Evolutionary conservation across 441 rosid species (phyloP).

Genomic region (Manihot esculenta): DNA sequence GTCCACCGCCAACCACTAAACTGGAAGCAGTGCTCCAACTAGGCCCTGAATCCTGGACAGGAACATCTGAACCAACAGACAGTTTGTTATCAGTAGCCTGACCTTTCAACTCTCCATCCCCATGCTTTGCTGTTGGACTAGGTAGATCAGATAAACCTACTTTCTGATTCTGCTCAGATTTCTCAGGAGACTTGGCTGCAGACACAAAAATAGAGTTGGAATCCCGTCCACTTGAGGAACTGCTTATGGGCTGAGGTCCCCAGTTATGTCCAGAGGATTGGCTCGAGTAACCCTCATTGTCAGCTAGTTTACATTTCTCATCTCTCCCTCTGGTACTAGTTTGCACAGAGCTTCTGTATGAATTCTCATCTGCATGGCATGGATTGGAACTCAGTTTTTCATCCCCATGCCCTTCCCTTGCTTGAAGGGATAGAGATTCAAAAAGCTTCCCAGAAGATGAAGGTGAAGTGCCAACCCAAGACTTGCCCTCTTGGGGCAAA

Average conservation of each 20-base stretch:
- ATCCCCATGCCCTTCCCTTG: slow-evolving; percentile 24
- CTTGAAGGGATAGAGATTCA: slow-evolving; percentile 35
- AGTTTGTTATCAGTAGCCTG: slow-evolving; percentile 52
- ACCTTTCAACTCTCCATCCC: slow-evolving; percentile 40
- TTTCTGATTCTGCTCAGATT: slow-evolving; percentile 41
- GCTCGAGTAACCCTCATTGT: slow-evolving; percentile 40
- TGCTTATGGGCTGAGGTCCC: slow-evolving; percentile 45
- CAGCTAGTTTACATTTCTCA: slow-evolving; percentile 49
- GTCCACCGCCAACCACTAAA: slow-evolving; percentile 54
- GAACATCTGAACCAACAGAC: slow-evolving; percentile 46
- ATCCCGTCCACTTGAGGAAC: slow-evolving; percentile 52
- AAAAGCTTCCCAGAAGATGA: slow-evolving; percentile 39
- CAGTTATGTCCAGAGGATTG: slow-evolving; percentile 66
- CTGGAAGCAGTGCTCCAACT: slow-evolving; percentile 77
- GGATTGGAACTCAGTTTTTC: slow-evolving; percentile 40
- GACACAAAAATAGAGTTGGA: slow-evolving; percentile 42
- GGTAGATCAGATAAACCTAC: slow-evolving; percentile 54
- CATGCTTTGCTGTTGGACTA: slow-evolving; percentile 44
- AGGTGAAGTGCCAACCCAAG: slow-evolving; percentile 39
- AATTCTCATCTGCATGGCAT: slow-evolving; percentile 28
- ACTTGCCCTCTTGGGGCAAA: slow-evolving; percentile 31
- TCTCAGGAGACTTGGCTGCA: slow-evolving; percentile 38
- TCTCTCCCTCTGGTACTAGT: slow-evolving; percentile 27
- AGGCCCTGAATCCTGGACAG: slow-evolving; percentile 59
- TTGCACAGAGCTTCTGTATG: slow-evolving; percentile 31